Conservation (phyloP, 2,329 filamentous ascomycete species). For the Diatrype stigma region DNA sequence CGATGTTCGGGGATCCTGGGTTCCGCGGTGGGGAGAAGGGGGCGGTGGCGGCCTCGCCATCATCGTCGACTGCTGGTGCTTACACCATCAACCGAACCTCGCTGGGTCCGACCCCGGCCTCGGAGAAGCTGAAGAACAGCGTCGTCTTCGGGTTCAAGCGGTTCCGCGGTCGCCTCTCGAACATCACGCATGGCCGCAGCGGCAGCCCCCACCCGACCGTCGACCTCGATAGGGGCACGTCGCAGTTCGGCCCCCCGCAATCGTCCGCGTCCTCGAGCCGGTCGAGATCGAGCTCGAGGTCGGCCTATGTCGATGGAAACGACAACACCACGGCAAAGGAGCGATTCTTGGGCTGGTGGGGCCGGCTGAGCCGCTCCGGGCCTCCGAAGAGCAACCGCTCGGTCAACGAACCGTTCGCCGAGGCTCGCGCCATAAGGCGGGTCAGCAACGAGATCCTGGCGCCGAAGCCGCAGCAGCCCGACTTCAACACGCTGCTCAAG, state of each 20-base stretch:
- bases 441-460: constrained; percentile 5
- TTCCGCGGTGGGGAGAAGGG: constrained; percentile 19
- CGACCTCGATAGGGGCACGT: constrained; percentile 49
- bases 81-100: constrained; percentile 43
- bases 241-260: constrained; percentile 41
- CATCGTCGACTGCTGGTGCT: no score
- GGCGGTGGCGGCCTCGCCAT: constrained; percentile 27
- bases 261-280: constrained; percentile 27
- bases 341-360: constrained; percentile 42
- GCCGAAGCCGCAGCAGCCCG: constrained; percentile 30
- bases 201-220: constrained; percentile 36
- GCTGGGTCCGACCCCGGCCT: constrained; percentile 44
- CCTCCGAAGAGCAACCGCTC: constrained; percentile 21
- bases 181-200: constrained; percentile 24
- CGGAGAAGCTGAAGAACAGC: constrained; percentile 36
- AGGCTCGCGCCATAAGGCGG: constrained; percentile 22
- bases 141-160: constrained; percentile 33
- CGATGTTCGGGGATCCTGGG: constrained; percentile 34
- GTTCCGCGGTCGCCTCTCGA: constrained; percentile 31
- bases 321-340: constrained; percentile 28
- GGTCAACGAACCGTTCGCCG: constrained; percentile 22
- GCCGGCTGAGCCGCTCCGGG: constrained; percentile 33
- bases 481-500: constrained; percentile 39
- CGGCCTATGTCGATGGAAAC: constrained; percentile 2
- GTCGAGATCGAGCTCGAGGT: constrained; percentile 27